Conservation (phyloP, 139 green algal genomes). For the Desmodesmus armatus region DNA sequence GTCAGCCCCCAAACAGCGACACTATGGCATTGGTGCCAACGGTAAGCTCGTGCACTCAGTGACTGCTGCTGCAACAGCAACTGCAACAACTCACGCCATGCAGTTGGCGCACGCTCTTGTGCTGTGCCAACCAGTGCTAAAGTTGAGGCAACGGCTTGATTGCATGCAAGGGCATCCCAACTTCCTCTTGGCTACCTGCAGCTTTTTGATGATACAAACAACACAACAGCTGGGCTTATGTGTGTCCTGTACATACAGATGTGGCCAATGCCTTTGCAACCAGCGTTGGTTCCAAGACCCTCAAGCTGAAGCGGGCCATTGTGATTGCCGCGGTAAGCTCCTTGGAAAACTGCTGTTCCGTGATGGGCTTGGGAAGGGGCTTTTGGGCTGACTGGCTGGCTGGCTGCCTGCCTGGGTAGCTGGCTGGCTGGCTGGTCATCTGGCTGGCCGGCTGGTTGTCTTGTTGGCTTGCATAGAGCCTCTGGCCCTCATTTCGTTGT, state of each 20-base stretch:
- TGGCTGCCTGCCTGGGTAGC: too few relatives aligned
- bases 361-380: too few relatives aligned
- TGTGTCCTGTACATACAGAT: conserved; percentile 15
- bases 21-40: conserved; percentile 35
- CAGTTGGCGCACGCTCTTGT: not conserved
- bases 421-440: too few relatives aligned
- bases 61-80: not conserved
- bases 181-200: not conserved
- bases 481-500: too few relatives aligned
- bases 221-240: not conserved
- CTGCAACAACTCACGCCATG: not conserved
- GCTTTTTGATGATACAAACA: not conserved
- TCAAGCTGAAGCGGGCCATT: conserved; percentile 46
- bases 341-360: not conserved
- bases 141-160: too few relatives aligned
- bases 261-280: conserved; percentile 61
- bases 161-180: not conserved
- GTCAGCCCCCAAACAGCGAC: too few relatives aligned
- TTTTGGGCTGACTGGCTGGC: too few relatives aligned
- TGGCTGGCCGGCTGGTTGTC: not conserved
- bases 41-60: not conserved
- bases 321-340: conserved; percentile 25
- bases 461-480: not conserved
- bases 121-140: too few relatives aligned
- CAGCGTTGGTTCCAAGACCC: conserved; percentile 49